Base-by-base conservation (phyloP, 2,329 filamentous ascomycete species). In the Aspergillus neotritici region DNA sequence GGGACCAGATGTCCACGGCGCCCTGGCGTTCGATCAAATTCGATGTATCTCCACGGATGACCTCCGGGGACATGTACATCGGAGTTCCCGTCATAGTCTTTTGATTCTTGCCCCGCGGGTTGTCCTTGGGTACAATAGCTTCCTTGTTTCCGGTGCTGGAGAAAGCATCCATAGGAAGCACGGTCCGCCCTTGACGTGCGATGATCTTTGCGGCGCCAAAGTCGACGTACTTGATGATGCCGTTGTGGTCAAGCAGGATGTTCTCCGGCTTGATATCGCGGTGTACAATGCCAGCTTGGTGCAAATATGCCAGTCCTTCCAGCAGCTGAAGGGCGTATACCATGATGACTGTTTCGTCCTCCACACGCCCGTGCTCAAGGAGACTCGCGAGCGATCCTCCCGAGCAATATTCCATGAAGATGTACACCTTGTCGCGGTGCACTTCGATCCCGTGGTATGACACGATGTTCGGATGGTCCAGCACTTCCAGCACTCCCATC, bases 61-160 rank as follows among this genome's bases (percentile, higher is more conserved):
- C 88, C 72, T 98, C 93, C 4, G 93, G 93, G 5, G 93, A 97
- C 93, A 98, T 98, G 75, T 98, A 98, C 93, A 98, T 98, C 3
- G 93, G 93, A 9, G 93, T 98, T 55, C 93, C 93, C 14, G 90
- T 95, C 83, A 97, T 96, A 30, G 87, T 93, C 62, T 89, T 86
- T 67, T 94, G 90, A 37, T 84, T 78, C 41, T 68, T 69, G 41
- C 64, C 53, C 13, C 53, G 61, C 29, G 64, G 58, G 34, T 61
- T 31, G 16, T 66, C 63, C 41, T 65, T 65, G n/a, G 54, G 54
- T 25, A 54, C 41, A 6, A 61, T 29, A 4, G 46, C 44, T 1
- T 65, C 63, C 50, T 63, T 67, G 35, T 52, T 43, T 57, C 79
- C 75, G n/a, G 54, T 50, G 37, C 55, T 53, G 21, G 76, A 62